A percentile compares a stretch with the other conserved stretches of the same genome.
Conservation (phyloP, 2,329 filamentous ascomycete genomes). For the Emergomyces africanus region DNA sequence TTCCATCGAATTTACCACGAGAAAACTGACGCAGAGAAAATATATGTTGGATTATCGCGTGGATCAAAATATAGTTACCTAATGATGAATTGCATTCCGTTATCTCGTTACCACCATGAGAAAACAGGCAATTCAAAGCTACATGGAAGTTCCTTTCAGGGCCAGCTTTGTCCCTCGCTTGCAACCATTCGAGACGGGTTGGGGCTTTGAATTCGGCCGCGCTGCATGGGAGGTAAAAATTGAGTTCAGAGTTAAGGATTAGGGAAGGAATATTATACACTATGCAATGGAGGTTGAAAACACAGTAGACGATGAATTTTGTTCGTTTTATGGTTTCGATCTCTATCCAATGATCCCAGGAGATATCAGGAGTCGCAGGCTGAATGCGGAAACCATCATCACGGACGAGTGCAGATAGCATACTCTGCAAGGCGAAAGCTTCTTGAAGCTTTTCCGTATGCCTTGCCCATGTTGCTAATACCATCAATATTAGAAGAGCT, state of each 20-base stretch:
- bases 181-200: slow-evolving; percentile 39
- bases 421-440: slow-evolving; percentile 44
- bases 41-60: slow-evolving; percentile 43
- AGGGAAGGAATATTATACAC: slow-evolving; percentile 50
- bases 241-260: slow-evolving; percentile 43
- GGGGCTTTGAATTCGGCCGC: slow-evolving; percentile 44
- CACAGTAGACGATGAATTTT: slow-evolving; percentile 44
- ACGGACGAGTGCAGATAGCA: slow-evolving; percentile 42
- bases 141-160: slow-evolving; percentile 26
- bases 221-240: slow-evolving; percentile 41
- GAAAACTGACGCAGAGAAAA: slow-evolving; percentile 37
- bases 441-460: slow-evolving; percentile 44
- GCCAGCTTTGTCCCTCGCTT: slow-evolving; percentile 12
- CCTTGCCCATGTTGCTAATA: slow-evolving; percentile 47
- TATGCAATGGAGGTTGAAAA: slow-evolving; percentile 49
- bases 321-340: slow-evolving; percentile 42
- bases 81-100: slow-evolving; percentile 34
- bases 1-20: slow-evolving; percentile 21
- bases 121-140: slow-evolving; percentile 32
- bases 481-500: slow-evolving; percentile 40
- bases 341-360: slow-evolving; percentile 41
- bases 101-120: slow-evolving; percentile 18
- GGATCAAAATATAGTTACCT: slow-evolving; percentile 42
- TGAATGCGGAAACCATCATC: slow-evolving; percentile 37
- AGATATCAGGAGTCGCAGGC: slow-evolving; percentile 31